Percentiles rank a stretch among this genome's conserved stretches.
phyloP scores from a whole-genome alignment of 139 green algal genomes.

The Picochlorum sp. region DNA sequence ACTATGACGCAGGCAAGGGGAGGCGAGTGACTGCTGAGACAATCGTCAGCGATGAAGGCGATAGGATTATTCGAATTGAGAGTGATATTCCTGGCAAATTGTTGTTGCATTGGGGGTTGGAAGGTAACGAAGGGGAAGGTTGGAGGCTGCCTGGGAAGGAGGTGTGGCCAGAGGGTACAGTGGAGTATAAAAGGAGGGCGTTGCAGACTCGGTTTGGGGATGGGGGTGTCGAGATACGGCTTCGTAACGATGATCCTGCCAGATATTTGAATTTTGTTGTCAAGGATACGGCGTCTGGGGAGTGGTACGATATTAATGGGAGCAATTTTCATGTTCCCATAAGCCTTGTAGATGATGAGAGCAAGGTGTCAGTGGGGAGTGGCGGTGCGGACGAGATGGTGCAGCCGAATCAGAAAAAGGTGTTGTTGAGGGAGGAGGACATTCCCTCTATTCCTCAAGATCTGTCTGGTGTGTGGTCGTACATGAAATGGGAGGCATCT shows the following conservation, averaged over 20 bases:
- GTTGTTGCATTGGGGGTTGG: slow-evolving; percentile 89
- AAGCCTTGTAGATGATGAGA: neutral
- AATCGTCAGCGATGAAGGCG: neutral
- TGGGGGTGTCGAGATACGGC: neutral
- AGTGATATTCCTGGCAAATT: slow-evolving; percentile 44
- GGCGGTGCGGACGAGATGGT: neutral
- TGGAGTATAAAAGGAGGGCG: slow-evolving; percentile 88
- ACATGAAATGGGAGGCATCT: slow-evolving; percentile 83
- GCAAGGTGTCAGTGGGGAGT: neutral
- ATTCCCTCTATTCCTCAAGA: slow-evolving; percentile 67
- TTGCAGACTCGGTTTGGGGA: slow-evolving; percentile 80
- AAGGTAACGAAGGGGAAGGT: slow-evolving; percentile 75
- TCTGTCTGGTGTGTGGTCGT: slow-evolving; percentile 89
- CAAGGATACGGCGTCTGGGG: slow-evolving; percentile 70
- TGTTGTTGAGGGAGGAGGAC: slow-evolving; percentile 17
- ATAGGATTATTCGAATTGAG: slow-evolving; percentile 23
- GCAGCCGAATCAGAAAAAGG: neutral
- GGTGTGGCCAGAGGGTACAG: slow-evolving; percentile 65
- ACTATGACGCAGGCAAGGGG: no score
- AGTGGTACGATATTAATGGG: slow-evolving; percentile 68
- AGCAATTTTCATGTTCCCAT: slow-evolving; percentile 81
- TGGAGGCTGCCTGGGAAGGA: slow-evolving; percentile 68
- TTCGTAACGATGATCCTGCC: slow-evolving; percentile 43
- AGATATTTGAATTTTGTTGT: slow-evolving; percentile 90
- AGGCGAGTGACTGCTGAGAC: neutral